These are phyloP conservation scores for Ormosia emarginata DNA, from an alignment of 306 rosid genomes.

Conservation along the genomic window DNA sequence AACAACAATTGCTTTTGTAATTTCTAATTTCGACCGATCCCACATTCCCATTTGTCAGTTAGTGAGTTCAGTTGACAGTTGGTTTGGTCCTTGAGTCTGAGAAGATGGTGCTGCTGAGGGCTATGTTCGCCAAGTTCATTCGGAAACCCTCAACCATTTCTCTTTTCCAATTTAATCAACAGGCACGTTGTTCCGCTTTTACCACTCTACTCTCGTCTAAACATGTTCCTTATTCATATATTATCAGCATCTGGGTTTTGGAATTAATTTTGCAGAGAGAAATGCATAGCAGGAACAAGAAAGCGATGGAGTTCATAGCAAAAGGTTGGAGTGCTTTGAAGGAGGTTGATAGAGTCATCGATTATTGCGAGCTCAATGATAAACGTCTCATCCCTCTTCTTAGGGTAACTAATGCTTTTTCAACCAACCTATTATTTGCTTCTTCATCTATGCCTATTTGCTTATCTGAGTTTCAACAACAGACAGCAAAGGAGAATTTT, in stretches of 20 bases:
- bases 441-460: neutral
- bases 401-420: constrained; percentile 36
- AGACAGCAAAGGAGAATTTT: constrained; percentile 88
- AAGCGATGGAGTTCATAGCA: constrained; percentile 79
- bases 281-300: constrained; percentile 81
- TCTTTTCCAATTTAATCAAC: constrained; percentile 53
- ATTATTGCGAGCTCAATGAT: constrained; percentile 75
- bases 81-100: neutral
- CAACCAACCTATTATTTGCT: neutral
- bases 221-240: neutral
- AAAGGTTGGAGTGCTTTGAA: constrained; percentile 84
- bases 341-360: constrained; percentile 92
- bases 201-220: neutral
- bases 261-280: constrained; percentile 46
- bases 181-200: constrained; percentile 22
- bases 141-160: constrained; percentile 14
- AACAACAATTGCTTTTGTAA: too few species aligned
- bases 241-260: neutral
- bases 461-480: constrained; percentile 16
- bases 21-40: too few species aligned
- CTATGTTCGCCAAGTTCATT: constrained; percentile 29
- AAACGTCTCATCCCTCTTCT: constrained; percentile 80
- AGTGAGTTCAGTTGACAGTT: too few species aligned
- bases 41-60: too few species aligned
- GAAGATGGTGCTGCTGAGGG: constrained; percentile 45